Evolutionary conservation across 495 filamentous ascomycete genomes (phyloP), one percentile per base, ranked within the genome.

Genomic region (Pseudoneurospora amorphoporcata): DNA sequence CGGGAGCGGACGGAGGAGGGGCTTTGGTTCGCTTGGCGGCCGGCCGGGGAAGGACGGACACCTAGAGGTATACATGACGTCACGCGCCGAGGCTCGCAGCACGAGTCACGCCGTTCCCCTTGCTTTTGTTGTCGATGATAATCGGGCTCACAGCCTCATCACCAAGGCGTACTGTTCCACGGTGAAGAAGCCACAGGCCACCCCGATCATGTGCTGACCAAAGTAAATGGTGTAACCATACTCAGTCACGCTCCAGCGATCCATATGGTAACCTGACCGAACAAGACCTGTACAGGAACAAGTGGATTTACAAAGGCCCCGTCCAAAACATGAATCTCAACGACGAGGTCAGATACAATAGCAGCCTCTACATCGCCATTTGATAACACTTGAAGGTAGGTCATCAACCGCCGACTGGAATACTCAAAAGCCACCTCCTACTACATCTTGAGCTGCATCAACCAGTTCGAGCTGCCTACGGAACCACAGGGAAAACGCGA

Each of bases 381-480:
- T n/a, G 0, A 43, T 43, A 8, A 43, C 42, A 1, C 42, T 43
- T 8, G 42, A n/a, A 43, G 42, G 42, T 43, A 43, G n/a, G 17
- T n/a, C 35, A 37, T 68, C n/a, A 35, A 19, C 19, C 65, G 69
- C 73, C 17, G 41, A n/a, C n/a, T 71, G 3, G 42, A 17, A 43
- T n/a, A 43, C 17, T n/a, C 42, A 17, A 71, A 71, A 42, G 35
- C 14, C 32, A 47, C 75, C 41, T 70, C 75, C 4, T 75, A 75
- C n/a, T 77, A 77, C 37, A 70, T 75, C 19, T 70, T 75, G 16
- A 72, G 73, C 69, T 75, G 71, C 42, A 41, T 73, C 53, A 47
- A 47, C 35, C 75, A 77, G 72, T 77, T 75, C 40, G 32, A 71
- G 42, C 38, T 71, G 5, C 40, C 75, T 7, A 32, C 32, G 3